A percentile compares a stretch with the other conserved stretches of the same genome.
Conservation (phyloP, 768 basidiomycete species). For the Hemileccinum rubropunctum region DNA sequence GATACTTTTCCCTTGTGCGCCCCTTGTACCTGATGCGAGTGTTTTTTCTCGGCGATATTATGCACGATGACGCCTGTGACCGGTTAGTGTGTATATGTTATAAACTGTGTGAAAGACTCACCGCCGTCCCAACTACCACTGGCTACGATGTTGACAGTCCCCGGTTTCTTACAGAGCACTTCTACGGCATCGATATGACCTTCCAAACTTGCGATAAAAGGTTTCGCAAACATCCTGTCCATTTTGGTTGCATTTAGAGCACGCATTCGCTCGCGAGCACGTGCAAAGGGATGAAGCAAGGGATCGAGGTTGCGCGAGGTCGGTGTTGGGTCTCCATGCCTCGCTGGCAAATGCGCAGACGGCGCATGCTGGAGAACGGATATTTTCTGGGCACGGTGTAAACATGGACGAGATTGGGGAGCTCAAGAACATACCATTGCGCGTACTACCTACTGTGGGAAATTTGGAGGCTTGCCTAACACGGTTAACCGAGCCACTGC, state of each 20-base stretch:
- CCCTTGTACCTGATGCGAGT: conserved; percentile 53
- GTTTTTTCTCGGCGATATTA: conserved; percentile 60
- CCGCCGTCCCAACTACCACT: conserved; percentile 97
- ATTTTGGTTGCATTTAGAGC: conserved; percentile 96
- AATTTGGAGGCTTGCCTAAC: not conserved
- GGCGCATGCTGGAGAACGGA: conserved; percentile 84
- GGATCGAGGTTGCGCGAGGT: conserved; percentile 91
- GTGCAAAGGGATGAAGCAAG: conserved; percentile 92
- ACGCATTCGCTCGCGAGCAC: conserved; percentile 88
- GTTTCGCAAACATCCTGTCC: conserved; percentile 97
- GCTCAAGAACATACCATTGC: conserved; percentile 15
- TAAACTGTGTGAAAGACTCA: conserved; percentile 36
- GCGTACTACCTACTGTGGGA: not conserved
- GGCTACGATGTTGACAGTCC: conserved; percentile 73
- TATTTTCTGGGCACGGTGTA: conserved; percentile 59
- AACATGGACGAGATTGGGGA: not conserved
- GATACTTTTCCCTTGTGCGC: conserved; percentile 88
- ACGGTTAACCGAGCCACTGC: no score
- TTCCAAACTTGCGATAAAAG: conserved; percentile 85
- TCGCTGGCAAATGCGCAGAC: conserved; percentile 64
- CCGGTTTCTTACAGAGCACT: conserved; percentile 68
- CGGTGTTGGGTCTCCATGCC: conserved; percentile 83
- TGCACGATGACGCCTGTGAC: conserved; percentile 79
- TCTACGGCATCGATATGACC: conserved; percentile 97
- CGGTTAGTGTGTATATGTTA: not conserved